phyloP scores from a whole-genome alignment of 371 early-diverging fungal genomes.

The Mucor lusitanicus region DNA sequence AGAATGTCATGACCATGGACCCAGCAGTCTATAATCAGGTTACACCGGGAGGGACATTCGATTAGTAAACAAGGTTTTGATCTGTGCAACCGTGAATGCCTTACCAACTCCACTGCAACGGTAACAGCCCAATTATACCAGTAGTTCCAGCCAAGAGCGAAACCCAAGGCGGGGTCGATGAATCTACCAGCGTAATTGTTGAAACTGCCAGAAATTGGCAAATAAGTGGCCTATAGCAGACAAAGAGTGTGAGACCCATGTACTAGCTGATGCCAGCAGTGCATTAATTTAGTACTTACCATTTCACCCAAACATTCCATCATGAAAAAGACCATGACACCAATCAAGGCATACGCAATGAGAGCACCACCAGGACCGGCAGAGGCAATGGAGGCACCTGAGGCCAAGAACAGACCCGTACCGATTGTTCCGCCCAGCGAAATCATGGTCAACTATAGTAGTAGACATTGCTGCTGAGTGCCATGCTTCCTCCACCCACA shows the following conservation, averaged over 20 bases:
- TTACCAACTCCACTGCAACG: slow-evolving; percentile 70
- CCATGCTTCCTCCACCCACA: too few species aligned
- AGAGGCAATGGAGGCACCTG: slow-evolving; percentile 70
- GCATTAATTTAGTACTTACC: slow-evolving; percentile 47
- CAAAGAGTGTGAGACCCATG: background rate
- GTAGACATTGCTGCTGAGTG: background rate
- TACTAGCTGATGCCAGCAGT: background rate
- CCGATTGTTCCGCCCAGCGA: slow-evolving; percentile 79
- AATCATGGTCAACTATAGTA: slow-evolving; percentile 70
- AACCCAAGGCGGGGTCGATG: slow-evolving; percentile 84
- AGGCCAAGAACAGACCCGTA: slow-evolving; percentile 89
- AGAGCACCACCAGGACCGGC: slow-evolving; percentile 88
- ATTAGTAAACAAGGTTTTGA: slow-evolving; percentile 3
- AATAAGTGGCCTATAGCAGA: slow-evolving; percentile 53
- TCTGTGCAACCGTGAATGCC: background rate
- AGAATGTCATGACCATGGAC: slow-evolving; percentile 56
- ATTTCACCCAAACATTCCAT: slow-evolving; percentile 87
- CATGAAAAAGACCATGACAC: slow-evolving; percentile 82
- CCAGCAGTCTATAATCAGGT: slow-evolving; percentile 27
- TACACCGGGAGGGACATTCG: too few species aligned
- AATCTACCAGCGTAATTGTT: slow-evolving; percentile 83
- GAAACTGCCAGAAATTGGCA: slow-evolving; percentile 87
- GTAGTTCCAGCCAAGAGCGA: slow-evolving; percentile 86
- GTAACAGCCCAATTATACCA: slow-evolving; percentile 81
- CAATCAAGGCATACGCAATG: slow-evolving; percentile 72